These are phyloP conservation scores for Isoetes taiwanensis DNA, from an alignment of 75 land plant species.

Conservation along the genomic window DNA sequence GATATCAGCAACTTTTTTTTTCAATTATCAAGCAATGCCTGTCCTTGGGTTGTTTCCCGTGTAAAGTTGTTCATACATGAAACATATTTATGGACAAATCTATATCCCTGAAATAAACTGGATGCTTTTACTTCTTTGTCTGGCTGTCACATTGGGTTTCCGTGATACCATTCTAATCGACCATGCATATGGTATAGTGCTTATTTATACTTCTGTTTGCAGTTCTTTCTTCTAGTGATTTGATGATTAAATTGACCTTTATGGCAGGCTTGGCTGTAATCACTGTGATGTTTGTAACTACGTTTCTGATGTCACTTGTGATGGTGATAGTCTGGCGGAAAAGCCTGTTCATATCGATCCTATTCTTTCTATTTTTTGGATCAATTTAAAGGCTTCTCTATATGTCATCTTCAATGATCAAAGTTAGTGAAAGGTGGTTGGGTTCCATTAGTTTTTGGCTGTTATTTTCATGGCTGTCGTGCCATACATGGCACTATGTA, in stretches of 20 bases:
- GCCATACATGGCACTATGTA: constrained; percentile 77
- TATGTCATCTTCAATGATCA: constrained; percentile 47
- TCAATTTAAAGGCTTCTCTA: constrained; percentile 49
- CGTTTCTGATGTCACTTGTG: constrained; percentile 57
- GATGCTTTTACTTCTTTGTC: constrained; percentile 28
- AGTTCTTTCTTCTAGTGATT: too few relatives aligned
- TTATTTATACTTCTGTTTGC: too few relatives aligned
- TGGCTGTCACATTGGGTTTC: constrained; percentile 28
- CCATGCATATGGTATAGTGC: constrained; percentile 39
- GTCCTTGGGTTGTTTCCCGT: constrained; percentile 37
- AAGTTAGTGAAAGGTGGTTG: constrained; percentile 86
- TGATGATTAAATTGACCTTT: too few relatives aligned
- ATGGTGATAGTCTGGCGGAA: constrained; percentile 56
- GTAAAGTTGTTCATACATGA: constrained; percentile 42
- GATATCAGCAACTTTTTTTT: constrained; percentile 34
- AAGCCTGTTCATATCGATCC: constrained; percentile 35
- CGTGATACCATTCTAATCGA: constrained; percentile 15
- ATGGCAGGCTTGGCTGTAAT: constrained; percentile 61
- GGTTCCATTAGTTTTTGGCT: constrained; percentile 57
- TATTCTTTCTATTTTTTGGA: constrained; percentile 52
- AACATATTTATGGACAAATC: constrained; percentile 28
- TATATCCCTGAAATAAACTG: constrained; percentile 47
- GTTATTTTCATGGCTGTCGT: constrained; percentile 48
- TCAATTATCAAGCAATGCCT: constrained; percentile 39
- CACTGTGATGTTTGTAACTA: constrained; percentile 75